Evolutionary conservation across 768 basidiomycete genomes (phyloP).

Genomic region (Termitomyces sp.): DNA sequence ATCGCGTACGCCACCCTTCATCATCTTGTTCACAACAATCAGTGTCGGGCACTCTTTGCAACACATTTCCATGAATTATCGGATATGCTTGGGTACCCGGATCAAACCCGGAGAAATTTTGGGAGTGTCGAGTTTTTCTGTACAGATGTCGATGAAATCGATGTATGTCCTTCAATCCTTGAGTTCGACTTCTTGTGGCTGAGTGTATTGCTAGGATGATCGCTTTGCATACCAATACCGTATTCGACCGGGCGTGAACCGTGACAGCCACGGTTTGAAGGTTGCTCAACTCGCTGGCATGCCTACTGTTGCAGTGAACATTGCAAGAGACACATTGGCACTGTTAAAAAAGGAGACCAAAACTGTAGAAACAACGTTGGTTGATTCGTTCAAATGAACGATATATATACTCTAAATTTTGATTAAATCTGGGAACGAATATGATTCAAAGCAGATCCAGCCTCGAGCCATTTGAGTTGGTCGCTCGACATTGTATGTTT

Average conservation of each 20-base stretch:
- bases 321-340: conserved; percentile 53
- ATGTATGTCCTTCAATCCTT: conserved; percentile 39
- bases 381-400: not conserved
- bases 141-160: conserved; percentile 77
- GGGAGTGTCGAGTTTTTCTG: conserved; percentile 77
- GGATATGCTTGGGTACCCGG: conserved; percentile 67
- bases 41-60: conserved; percentile 86
- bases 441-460: conserved; percentile 87
- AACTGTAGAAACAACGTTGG: not conserved
- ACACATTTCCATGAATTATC: conserved; percentile 98
- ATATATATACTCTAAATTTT: not conserved
- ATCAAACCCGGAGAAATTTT: conserved; percentile 44
- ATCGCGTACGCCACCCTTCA: conserved; percentile 91
- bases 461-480: conserved; percentile 85
- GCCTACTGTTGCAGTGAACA: conserved; percentile 53
- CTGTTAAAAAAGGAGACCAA: conserved; percentile 26
- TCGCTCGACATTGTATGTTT: conserved; percentile 89
- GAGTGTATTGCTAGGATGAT: conserved; percentile 45
- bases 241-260: conserved; percentile 78
- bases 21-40: conserved; percentile 66
- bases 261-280: conserved; percentile 86
- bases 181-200: not conserved
- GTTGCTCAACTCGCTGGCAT: conserved; percentile 87
- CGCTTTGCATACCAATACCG: conserved; percentile 83
- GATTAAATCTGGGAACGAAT: conserved; percentile 59